These are phyloP conservation scores for Leptomonas seymouri DNA, from an alignment of 208 protist species.

Conservation along the genomic window DNA sequence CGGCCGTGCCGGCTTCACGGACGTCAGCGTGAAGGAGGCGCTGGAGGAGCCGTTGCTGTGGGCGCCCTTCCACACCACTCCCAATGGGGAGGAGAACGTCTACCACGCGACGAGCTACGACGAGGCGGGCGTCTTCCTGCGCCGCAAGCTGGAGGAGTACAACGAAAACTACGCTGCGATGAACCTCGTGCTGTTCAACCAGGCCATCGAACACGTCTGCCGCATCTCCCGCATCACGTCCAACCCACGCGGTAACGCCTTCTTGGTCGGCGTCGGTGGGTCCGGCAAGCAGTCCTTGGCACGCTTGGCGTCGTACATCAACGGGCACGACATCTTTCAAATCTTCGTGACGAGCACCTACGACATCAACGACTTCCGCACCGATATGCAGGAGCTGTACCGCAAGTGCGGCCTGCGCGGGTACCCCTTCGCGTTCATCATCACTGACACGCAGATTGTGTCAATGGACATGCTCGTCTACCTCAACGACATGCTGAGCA, in stretches of 20 bases:
- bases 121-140: conserved; percentile 76
- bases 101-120: conserved; percentile 91
- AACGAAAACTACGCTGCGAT: conserved; percentile 97
- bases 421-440: conserved; percentile 95
- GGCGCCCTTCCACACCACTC: conserved; percentile 92
- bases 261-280: conserved; percentile 96
- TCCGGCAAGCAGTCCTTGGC: conserved; percentile 95
- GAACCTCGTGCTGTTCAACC: conserved; percentile 98
- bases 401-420: conserved; percentile 95
- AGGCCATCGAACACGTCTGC: conserved; percentile 98
- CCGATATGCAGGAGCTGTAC: conserved; percentile 97
- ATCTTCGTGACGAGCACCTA: conserved; percentile 98
- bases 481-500: conserved; percentile 98
- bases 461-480: conserved; percentile 97
- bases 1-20: conserved; percentile 76
- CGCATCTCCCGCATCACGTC: conserved; percentile 96
- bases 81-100: conserved; percentile 89
- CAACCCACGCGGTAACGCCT: conserved; percentile 95
- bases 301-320: conserved; percentile 96
- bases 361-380: conserved; percentile 96
- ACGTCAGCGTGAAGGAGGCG: conserved; percentile 84
- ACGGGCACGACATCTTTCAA: conserved; percentile 97
- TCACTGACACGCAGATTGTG: conserved; percentile 98
- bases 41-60: conserved; percentile 94
- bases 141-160: conserved; percentile 95